A percentile compares a stretch with the other conserved stretches of the same genome.
phyloP scores from a whole-genome alignment of 169 alveolate species.

The Cryptosporidium sp. region DNA sequence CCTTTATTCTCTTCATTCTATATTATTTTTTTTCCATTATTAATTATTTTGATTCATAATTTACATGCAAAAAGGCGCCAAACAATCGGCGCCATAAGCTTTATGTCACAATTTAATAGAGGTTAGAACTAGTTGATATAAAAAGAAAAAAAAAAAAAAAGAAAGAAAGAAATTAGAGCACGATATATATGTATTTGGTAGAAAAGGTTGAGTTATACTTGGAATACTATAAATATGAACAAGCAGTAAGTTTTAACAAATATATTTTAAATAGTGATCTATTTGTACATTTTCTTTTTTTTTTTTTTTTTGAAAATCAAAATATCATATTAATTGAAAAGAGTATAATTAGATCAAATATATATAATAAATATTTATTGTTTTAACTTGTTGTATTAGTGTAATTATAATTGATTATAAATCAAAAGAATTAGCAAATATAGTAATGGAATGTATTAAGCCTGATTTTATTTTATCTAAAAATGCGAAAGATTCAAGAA shows the following conservation, averaged over 20 bases:
- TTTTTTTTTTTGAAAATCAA: background rate
- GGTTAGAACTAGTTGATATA: background rate
- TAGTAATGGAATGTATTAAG: constrained; percentile 47
- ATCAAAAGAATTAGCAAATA: constrained; percentile 27
- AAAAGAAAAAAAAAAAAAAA: no score
- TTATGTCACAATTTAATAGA: no score
- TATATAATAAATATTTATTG: background rate
- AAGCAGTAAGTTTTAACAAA: background rate
- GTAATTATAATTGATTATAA: constrained; percentile 20
- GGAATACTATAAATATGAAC: background rate
- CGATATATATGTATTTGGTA: background rate
- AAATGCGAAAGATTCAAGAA: constrained; percentile 6
- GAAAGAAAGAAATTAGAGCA: no score
- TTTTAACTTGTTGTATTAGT: constrained; percentile 1
- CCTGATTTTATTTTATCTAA: constrained; percentile 29
- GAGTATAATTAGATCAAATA: background rate
- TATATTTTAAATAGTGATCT: background rate
- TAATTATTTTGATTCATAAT: background rate
- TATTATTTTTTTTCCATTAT: no score
- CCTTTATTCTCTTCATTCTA: background rate
- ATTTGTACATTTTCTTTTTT: background rate
- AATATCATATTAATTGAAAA: background rate
- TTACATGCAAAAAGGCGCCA: background rate
- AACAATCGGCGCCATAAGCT: background rate
- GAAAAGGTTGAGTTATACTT: background rate